Conservation (phyloP, 1,139 yeast species). For the Geotrichum reessii region DNA sequence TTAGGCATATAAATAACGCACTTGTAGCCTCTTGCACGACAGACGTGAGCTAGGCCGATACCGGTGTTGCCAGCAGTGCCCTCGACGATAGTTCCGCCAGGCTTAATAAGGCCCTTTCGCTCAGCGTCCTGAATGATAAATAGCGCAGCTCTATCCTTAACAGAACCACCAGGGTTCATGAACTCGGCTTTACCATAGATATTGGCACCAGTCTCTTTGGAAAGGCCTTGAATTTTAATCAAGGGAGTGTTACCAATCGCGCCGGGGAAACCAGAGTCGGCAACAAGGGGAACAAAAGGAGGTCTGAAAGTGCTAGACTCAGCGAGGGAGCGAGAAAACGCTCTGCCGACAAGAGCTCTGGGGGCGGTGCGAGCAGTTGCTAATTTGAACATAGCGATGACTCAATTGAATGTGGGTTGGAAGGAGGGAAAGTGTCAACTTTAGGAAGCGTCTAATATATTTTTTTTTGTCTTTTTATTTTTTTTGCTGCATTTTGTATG, state of each 20-base stretch:
- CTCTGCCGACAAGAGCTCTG: neutral
- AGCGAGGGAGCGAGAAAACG: neutral
- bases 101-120: constrained; percentile 52
- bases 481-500: too few relatives aligned
- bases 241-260: constrained; percentile 90
- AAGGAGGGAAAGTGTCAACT: neutral
- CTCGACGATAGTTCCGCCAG: constrained; percentile 69
- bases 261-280: constrained; percentile 59
- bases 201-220: constrained; percentile 61
- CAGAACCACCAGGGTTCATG: constrained; percentile 93
- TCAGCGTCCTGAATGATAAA: constrained; percentile 78
- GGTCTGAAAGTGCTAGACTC: constrained; percentile 20
- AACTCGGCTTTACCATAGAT: constrained; percentile 86
- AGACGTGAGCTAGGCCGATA: constrained; percentile 83
- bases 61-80: constrained; percentile 84
- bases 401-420: neutral
- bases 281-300: constrained; percentile 57
- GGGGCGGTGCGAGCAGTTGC: neutral
- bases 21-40: constrained; percentile 75
- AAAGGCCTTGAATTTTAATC: constrained; percentile 56
- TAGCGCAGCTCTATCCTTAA: constrained; percentile 86
- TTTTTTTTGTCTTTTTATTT: neutral
- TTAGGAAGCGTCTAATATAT: neutral
- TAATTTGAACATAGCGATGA: neutral
- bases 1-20: constrained; percentile 87